Evolutionary conservation across 805 yeast species (phyloP), one percentile per base, ranked within the genome.

Genomic region (Yarrowia sp.): DNA sequence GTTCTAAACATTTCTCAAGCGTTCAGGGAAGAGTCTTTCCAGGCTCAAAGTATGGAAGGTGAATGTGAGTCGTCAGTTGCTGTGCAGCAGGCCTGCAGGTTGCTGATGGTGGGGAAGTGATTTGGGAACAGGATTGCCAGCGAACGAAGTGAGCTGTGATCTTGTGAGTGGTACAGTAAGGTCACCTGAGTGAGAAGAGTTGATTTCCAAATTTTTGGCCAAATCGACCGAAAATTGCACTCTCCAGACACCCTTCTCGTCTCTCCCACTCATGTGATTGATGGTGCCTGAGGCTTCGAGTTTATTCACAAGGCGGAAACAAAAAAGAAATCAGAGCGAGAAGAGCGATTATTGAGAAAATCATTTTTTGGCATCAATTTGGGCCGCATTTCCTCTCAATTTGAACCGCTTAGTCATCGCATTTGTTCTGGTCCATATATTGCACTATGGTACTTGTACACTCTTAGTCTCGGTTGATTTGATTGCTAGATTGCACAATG

Each of bases 231-330:
- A 1, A 15, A 8, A 40, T 40, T 15, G 44, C 44, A 5, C 10
- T 9, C 8, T 9, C 17, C 15, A 30, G n/a, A 46, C 13, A 9
- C 17, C 15, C 14, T 20, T 30, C 36, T 14, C 12, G 1, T 15
- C 33, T 24, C 38, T 4, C 38, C 38, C 13, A 15, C 36, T 36
- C 56, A 52, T 36, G 42, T 52, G 56, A 49, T 34, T 34, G 10
- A 36, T 34, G 56, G 56, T 52, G 56, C 56, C 56, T 52, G 56
- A 52, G 42, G 15, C 14, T 7, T 17, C 4, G 56, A 52, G 56
- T 36, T 52, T 52, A 52, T 36, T 36, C 19, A 3, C n/a, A 30
- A 44, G 53, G 52, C 52, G 19, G 52, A 33, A 14, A n/a, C 17
- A 30, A n/a, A 30, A 15, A 15, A 30, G 34, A 30, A 47, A 30